A percentile compares a stretch with the other conserved stretches of the same genome.
Conservation (phyloP, 257 asterid species). For the Linaria vulgaris region DNA sequence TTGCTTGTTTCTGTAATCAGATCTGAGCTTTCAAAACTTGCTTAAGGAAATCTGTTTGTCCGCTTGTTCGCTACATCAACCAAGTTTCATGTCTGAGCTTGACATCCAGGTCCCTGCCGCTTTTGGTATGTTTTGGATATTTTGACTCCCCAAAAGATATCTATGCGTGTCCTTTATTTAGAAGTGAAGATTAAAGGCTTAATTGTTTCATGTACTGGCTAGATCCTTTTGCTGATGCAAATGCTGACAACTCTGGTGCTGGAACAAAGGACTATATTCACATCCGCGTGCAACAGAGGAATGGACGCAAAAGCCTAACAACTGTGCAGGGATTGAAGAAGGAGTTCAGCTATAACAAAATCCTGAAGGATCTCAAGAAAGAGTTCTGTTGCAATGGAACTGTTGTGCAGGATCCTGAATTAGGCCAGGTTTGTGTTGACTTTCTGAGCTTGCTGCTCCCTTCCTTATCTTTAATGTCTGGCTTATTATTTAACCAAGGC, state of each 20-base stretch:
- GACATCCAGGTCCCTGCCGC: slow-evolving; percentile 54
- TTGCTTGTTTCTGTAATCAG: slow-evolving; percentile 11
- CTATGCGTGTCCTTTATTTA: too few relatives aligned
- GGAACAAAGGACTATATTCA: slow-evolving; percentile 70
- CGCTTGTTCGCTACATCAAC: slow-evolving; percentile 23
- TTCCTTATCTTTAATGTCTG: not conserved
- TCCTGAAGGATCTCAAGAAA: slow-evolving; percentile 79
- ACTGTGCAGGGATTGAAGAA: slow-evolving; percentile 71
- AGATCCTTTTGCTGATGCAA: slow-evolving; percentile 83
- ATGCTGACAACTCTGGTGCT: slow-evolving; percentile 68
- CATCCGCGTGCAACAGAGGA: slow-evolving; percentile 65
- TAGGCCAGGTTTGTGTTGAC: slow-evolving; percentile 63
- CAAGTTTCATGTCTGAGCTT: slow-evolving; percentile 64
- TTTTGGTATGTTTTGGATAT: slow-evolving; percentile 40
- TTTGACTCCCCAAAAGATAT: too few relatives aligned
- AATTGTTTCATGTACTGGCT: not conserved
- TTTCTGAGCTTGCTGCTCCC: not conserved
- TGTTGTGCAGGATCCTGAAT: slow-evolving; percentile 83
- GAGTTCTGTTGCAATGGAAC: slow-evolving; percentile 96
- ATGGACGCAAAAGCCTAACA: slow-evolving; percentile 77
- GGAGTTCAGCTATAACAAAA: slow-evolving; percentile 66
- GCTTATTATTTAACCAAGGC: not conserved
- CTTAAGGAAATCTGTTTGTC: slow-evolving; percentile 18
- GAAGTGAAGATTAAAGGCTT: too few relatives aligned
- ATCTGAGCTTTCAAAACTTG: slow-evolving; percentile 24